These are phyloP conservation scores for Penicillium chermesinum DNA, from an alignment of 495 filamentous ascomycete species.

Conservation along the genomic window DNA sequence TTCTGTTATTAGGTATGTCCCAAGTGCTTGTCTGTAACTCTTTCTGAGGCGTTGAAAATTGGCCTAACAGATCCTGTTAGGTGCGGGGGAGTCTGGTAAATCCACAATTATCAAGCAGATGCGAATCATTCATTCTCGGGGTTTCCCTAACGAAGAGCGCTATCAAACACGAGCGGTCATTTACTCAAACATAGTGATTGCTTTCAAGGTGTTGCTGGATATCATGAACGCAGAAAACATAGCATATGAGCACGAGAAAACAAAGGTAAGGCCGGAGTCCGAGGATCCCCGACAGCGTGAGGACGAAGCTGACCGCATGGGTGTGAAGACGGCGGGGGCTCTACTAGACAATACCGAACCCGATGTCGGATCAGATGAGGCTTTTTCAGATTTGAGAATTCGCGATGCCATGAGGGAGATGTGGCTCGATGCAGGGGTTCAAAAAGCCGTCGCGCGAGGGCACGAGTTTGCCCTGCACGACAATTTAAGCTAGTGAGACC, in stretches of 20 bases:
- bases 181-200: constrained; percentile 85
- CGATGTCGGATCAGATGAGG: constrained; percentile 73
- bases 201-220: constrained; percentile 83
- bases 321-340: constrained; percentile 27
- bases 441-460: constrained; percentile 78
- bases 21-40: constrained; percentile 16
- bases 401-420: constrained; percentile 73
- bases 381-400: constrained; percentile 60
- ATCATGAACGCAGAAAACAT: constrained; percentile 87
- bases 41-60: background rate
- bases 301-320: background rate
- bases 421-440: constrained; percentile 81
- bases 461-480: constrained; percentile 97
- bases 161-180: constrained; percentile 92
- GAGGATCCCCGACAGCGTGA: no score
- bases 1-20: constrained; percentile 67
- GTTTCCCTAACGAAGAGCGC: constrained; percentile 86
- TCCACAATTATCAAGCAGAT: constrained; percentile 99
- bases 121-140: constrained; percentile 93
- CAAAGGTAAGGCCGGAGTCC: constrained; percentile 71
- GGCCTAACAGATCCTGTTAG: constrained; percentile 40
- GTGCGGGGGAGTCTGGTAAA: constrained; percentile 95
- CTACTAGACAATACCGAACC: constrained; percentile 47
- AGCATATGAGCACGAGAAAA: constrained; percentile 66
- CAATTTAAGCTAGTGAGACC: constrained; percentile 83